Percentiles rank a stretch among this genome's conserved stretches.
Evolutionary conservation across 257 asterid species (phyloP).

Genomic region (Osmanthus fragrans): DNA sequence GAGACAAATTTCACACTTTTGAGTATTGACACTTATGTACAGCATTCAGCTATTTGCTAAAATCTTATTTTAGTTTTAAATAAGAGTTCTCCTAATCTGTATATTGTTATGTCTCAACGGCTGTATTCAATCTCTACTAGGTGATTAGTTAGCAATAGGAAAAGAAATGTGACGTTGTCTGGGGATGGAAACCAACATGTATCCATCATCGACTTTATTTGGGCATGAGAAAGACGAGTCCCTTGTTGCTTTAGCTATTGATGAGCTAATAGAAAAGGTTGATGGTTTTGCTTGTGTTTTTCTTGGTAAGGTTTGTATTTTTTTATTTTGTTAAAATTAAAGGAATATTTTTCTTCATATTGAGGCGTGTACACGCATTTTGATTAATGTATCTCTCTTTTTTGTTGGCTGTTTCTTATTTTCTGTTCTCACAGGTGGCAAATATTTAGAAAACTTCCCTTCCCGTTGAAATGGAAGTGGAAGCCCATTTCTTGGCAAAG

Average conservation of each 20-base stretch:
- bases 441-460: conserved; percentile 26
- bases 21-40: background rate
- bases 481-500: conserved; percentile 88
- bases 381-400: no score
- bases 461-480: conserved; percentile 80
- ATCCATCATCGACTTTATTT: conserved; percentile 38
- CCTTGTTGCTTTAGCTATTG: conserved; percentile 23
- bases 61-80: background rate
- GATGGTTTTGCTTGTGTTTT: conserved; percentile 46
- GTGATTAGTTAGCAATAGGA: conserved; percentile 43
- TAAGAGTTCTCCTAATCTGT: background rate
- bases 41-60: background rate
- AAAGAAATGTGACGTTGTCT: conserved; percentile 44
- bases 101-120: background rate
- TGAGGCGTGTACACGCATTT: no score
- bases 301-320: conserved; percentile 27
- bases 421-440: no score
- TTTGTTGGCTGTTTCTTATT: no score
- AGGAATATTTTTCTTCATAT: background rate
- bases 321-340: background rate
- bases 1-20: background rate
- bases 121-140: conserved; percentile 1
- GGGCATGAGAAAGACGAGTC: conserved; percentile 31
- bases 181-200: conserved; percentile 48
- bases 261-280: conserved; percentile 40